phyloP scores from a whole-genome alignment of 495 filamentous ascomycete species.

The Podospora pseudocomata region DNA sequence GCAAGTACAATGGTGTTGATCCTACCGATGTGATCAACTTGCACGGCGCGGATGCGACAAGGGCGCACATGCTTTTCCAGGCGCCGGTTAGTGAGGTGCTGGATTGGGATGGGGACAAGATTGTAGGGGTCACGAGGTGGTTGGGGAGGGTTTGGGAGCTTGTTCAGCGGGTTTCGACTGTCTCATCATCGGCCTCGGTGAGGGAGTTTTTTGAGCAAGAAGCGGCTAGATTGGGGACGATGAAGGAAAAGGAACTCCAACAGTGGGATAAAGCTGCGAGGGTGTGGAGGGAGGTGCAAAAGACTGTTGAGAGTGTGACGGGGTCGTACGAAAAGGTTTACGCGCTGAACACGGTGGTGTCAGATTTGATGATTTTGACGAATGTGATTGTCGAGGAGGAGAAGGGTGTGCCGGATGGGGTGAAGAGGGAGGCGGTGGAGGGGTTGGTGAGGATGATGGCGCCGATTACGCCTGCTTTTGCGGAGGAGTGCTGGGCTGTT shows the following conservation, averaged over 20 bases:
- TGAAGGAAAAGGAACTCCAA: conserved; percentile 20
- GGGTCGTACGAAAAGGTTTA: conserved; percentile 65
- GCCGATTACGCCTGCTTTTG: conserved; percentile 71
- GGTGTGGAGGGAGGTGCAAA: conserved; percentile 61
- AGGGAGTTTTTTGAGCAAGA: conserved; percentile 33
- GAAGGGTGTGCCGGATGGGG: conserved; percentile 15
- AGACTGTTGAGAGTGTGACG: conserved; percentile 65
- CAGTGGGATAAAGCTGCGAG: conserved; percentile 50
- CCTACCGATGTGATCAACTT: conserved; percentile 63
- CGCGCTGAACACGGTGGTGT: conserved; percentile 75
- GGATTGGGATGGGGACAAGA: conserved; percentile 84
- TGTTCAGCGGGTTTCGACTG: conserved; percentile 37
- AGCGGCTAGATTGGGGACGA: conserved; percentile 13
- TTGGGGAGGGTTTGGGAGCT: conserved; percentile 61
- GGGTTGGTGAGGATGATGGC: conserved; percentile 66
- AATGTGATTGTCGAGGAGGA: conserved; percentile 52
- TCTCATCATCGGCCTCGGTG: not conserved
- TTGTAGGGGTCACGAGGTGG: conserved; percentile 78
- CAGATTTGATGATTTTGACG: conserved; percentile 74
- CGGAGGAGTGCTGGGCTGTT: conserved; percentile 74
- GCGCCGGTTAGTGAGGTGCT: conserved; percentile 78
- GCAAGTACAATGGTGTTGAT: conserved; percentile 90
- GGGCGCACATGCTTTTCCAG: conserved; percentile 83
- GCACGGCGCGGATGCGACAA: conserved; percentile 78
- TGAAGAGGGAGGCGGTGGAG: conserved; percentile 35